These are phyloP conservation scores for Skeletonema grethae DNA, from an alignment of 108 stramenopile species.

Conservation along the genomic window DNA sequence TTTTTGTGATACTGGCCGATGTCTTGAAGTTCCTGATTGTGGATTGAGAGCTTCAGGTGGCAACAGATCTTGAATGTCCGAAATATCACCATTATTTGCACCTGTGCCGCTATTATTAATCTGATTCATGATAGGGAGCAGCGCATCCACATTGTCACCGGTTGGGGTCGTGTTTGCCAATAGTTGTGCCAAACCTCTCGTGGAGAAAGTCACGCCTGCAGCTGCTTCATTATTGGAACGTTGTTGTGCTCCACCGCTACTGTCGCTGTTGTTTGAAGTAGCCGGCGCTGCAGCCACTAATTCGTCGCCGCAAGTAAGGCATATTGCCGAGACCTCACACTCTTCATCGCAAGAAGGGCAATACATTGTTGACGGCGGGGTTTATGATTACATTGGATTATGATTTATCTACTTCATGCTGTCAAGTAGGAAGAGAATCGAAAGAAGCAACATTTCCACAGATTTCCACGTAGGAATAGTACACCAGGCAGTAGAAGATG, in stretches of 20 bases:
- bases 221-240: slow-evolving; percentile 14
- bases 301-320: slow-evolving; percentile 42
- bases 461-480: no score
- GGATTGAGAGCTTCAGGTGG: slow-evolving; percentile 46
- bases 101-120: not conserved
- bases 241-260: not conserved
- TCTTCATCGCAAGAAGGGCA: slow-evolving; percentile 8
- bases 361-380: not conserved
- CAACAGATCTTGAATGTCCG: slow-evolving; percentile 16
- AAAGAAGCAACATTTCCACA: no score
- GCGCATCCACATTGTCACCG: not conserved
- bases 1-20: slow-evolving; percentile 19
- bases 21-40: slow-evolving; percentile 24
- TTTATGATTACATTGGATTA: no score
- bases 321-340: slow-evolving; percentile 14
- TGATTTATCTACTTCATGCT: no score
- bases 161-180: slow-evolving; percentile 5
- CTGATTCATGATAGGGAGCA: slow-evolving; percentile 5
- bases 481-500: no score
- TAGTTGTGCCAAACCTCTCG: slow-evolving; percentile 5
- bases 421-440: no score
- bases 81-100: slow-evolving; percentile 4
- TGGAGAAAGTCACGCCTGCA: not conserved
- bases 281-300: slow-evolving; percentile 2
- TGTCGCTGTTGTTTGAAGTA: not conserved